These are phyloP conservation scores for Monosporozyma solicola DNA, from an alignment of 805 yeast species.

Conservation along the genomic window DNA sequence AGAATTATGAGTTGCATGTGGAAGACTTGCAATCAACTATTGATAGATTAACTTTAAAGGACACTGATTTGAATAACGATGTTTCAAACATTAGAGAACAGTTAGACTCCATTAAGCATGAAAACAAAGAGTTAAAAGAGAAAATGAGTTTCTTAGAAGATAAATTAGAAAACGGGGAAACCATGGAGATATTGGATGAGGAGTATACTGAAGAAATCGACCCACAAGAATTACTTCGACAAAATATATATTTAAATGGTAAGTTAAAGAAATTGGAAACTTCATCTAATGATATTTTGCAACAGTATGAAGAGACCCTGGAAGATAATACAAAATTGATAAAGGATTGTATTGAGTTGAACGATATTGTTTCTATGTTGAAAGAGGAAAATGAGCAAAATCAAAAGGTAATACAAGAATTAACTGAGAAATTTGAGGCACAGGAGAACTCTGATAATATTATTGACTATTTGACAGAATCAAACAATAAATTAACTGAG, in stretches of 20 bases:
- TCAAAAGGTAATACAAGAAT: constrained; percentile 14
- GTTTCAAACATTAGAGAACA: constrained; percentile 30
- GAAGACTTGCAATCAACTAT: constrained; percentile 8
- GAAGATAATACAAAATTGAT: constrained; percentile 7
- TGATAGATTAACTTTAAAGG: constrained; percentile 17
- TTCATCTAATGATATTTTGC: constrained; percentile 4
- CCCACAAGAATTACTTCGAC: neutral
- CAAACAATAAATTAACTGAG: constrained; percentile 30
- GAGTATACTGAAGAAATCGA: neutral
- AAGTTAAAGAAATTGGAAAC: constrained; percentile 4
- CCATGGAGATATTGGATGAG: constrained; percentile 7
- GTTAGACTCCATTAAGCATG: constrained; percentile 33
- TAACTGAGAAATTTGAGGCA: constrained; percentile 24
- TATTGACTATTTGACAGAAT: constrained; percentile 29
- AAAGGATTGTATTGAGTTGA: constrained; percentile 1
- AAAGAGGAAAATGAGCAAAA: constrained; percentile 9
- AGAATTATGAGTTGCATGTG: constrained; percentile 28
- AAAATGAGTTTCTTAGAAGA: constrained; percentile 32
- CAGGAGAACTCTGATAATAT: constrained; percentile 26
- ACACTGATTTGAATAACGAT: constrained; percentile 7
- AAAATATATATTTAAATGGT: constrained; percentile 1
- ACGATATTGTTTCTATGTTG: neutral
- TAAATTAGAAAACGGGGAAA: constrained; percentile 15
- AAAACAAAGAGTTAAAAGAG: constrained; percentile 35
- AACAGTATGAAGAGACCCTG: constrained; percentile 7